A percentile compares a stretch with the other conserved stretches of the same genome.
Evolutionary conservation across 148 eudicot species (phyloP).

Genomic region (Diospyros kaki): DNA sequence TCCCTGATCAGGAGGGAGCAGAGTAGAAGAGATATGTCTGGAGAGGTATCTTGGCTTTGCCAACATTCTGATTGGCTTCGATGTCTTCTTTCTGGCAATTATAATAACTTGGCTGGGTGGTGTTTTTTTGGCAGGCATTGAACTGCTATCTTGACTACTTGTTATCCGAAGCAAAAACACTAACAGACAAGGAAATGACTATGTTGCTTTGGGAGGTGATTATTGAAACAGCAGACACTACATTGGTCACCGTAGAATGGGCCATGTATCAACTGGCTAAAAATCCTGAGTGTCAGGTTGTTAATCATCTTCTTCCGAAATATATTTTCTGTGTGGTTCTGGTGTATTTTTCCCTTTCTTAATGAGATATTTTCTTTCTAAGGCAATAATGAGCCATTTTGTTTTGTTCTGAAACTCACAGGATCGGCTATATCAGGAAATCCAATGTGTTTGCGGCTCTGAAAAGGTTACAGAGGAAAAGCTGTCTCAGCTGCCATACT

Average conservation of each 20-base stretch:
- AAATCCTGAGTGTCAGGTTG: conserved; percentile 67
- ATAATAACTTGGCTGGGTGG: not conserved
- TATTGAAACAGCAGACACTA: conserved; percentile 81
- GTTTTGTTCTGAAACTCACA: conserved; percentile 13
- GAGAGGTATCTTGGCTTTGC: conserved; percentile 33
- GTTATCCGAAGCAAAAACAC: conserved; percentile 46
- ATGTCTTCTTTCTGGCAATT: not conserved
- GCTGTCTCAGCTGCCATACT: conserved; percentile 59
- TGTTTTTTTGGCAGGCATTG: conserved; percentile 40
- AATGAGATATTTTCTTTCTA: no score
- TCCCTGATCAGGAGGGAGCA: conserved; percentile 60
- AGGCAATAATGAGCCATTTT: not conserved
- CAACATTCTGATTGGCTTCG: not conserved
- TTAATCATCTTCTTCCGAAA: not conserved
- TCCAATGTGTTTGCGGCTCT: conserved; percentile 58
- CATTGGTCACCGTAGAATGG: conserved; percentile 75
- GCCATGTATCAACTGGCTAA: conserved; percentile 86
- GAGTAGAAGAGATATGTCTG: conserved; percentile 28
- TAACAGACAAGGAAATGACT: conserved; percentile 56
- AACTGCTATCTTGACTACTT: conserved; percentile 55
- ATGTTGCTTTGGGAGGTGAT: conserved; percentile 85
- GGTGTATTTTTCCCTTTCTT: no score
- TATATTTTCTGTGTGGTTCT: no score
- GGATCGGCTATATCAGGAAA: conserved; percentile 55
- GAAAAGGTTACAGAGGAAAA: conserved; percentile 63